phyloP scores from a whole-genome alignment of 73 alveolate species.

The Stentor roeselii region DNA sequence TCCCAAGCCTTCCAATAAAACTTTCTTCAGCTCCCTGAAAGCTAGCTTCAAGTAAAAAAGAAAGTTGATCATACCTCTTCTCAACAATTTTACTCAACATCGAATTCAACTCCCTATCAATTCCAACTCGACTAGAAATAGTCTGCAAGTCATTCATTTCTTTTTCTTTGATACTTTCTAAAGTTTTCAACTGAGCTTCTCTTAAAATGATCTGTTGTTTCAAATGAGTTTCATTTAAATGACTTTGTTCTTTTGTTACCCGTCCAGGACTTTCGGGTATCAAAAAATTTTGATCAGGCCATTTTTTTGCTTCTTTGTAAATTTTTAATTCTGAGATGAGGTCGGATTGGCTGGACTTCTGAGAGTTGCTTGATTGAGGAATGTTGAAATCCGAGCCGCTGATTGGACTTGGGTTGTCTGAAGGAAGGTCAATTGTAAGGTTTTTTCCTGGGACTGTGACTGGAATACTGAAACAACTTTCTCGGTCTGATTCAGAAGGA shows the following conservation, averaged over 20 bases:
- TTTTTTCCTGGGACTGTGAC: too few species aligned
- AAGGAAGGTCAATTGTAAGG: background rate
- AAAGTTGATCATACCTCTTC: background rate
- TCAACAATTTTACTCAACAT: background rate
- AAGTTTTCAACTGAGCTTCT: constrained; percentile 9
- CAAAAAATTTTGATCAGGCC: too few species aligned
- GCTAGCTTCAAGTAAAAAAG: background rate
- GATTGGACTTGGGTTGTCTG: background rate
- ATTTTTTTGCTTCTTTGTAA: too few species aligned
- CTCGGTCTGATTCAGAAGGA: too few species aligned
- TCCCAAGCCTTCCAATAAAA: background rate
- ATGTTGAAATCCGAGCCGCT: too few species aligned
- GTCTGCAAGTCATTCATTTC: background rate
- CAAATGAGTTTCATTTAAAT: too few species aligned
- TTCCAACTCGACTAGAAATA: background rate
- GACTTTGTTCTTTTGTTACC: too few species aligned
- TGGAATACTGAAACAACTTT: too few species aligned
- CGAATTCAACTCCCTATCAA: background rate
- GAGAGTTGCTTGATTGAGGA: too few species aligned
- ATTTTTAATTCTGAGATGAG: background rate
- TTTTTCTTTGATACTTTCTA: background rate
- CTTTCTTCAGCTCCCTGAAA: background rate
- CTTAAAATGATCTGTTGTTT: background rate
- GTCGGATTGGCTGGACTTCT: background rate
- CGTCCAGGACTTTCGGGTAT: too few species aligned